These are phyloP conservation scores for Claviceps spartinae DNA, from an alignment of 2,329 filamentous ascomycete species.

Conservation along the genomic window DNA sequence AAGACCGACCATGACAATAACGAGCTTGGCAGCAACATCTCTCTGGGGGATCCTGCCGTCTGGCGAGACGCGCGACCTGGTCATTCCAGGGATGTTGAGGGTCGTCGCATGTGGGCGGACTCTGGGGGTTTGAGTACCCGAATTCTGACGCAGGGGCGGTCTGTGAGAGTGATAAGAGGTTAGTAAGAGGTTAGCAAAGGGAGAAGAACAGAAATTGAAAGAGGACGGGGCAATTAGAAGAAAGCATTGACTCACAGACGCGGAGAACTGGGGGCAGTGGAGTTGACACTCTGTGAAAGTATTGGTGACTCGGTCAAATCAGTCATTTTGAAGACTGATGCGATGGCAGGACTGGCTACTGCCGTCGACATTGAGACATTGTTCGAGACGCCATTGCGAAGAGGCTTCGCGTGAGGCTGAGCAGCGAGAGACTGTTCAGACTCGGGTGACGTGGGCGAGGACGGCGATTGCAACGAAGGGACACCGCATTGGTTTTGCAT, in stretches of 20 bases:
- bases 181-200: background rate
- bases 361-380: constrained; percentile 9
- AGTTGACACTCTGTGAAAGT: constrained; percentile 41
- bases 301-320: constrained; percentile 39
- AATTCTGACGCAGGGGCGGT: constrained; percentile 57
- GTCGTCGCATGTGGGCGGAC: constrained; percentile 78
- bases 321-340: constrained; percentile 27
- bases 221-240: background rate
- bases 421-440: constrained; percentile 20
- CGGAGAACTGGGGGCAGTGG: constrained; percentile 44
- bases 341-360: constrained; percentile 22
- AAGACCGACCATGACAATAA: constrained; percentile 96
- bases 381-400: constrained; percentile 17
- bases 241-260: constrained; percentile 34
- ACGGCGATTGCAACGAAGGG: constrained; percentile 15
- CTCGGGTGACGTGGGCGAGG: constrained; percentile 17
- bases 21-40: constrained; percentile 90
- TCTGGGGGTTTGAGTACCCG: constrained; percentile 62
- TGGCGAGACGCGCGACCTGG: constrained; percentile 85
- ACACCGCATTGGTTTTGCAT: constrained; percentile 29
- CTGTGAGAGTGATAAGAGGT: constrained; percentile 24
- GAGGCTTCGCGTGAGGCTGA: constrained; percentile 18
- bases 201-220: background rate
- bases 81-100: constrained; percentile 92
- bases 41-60: constrained; percentile 87